Evolutionary conservation across 2,329 filamentous ascomycete genomes (phyloP), one percentile per base, ranked within the genome.

Genomic region (Sordariomycetes sp.): DNA sequence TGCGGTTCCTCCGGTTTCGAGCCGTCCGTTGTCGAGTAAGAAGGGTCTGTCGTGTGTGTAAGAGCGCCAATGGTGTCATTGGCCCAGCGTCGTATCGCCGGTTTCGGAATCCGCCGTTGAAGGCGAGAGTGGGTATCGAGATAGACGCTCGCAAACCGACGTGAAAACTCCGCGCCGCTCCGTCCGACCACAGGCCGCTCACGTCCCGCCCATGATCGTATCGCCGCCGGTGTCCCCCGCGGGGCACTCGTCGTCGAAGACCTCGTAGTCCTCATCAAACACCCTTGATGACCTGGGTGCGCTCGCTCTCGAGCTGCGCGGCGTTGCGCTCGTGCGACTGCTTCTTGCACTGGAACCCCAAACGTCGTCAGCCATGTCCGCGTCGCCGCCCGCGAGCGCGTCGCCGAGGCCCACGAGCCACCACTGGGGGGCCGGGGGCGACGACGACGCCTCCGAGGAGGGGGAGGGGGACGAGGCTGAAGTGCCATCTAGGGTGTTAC

Each of bases 251-350:
- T 52, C 48, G 45, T 56, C 55, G 35, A 59, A 58, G 52, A 60
- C 60, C 34, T 60, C 59, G 54, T 60, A 58, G 52, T 58, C 57
- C 57, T 61, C 61, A 42, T 72, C 81, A 96, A 70, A 95, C 86
- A 61, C 91, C 91, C 74, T 88, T 91, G 74, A 97, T 94, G 65
- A 95, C 90, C 62, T 92, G 87, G 53, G 94, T 99, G 68, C 92
- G 81, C 79, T 99, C 92, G 59, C 85, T 83, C 72, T 96, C 89
- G 68, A 99, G 78, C 75, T 95, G 91, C 62, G 90, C 87, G 59
- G 90, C 89, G 70, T 99, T 99, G 63, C 90, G 85, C 70, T 95
- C 90, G 73, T 96, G 90, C 53, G 89, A 92, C 72, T 96, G 90
- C 77, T 95, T 94, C 80, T 96, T 96, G 80, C 92, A 96, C 83